A percentile compares a stretch with the other conserved stretches of the same genome.
phyloP scores from a whole-genome alignment of 768 basidiomycete genomes.

The Russula lepida region DNA sequence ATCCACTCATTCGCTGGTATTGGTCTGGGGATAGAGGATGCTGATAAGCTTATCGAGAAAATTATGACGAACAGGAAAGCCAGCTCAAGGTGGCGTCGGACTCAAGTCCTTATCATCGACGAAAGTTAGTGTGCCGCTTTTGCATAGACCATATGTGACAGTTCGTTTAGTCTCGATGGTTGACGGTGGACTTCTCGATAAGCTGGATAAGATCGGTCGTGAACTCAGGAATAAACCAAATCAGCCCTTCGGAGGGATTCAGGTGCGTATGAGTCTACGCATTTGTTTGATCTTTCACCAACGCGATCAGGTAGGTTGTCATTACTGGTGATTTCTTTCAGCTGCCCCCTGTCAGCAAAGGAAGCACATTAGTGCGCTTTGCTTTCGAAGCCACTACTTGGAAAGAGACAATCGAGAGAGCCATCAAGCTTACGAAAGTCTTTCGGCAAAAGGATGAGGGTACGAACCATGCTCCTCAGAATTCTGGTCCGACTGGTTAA shows the following conservation, averaged over 20 bases:
- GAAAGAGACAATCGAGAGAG: conserved; percentile 64
- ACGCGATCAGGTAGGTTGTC: conserved; percentile 46
- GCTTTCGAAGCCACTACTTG: conserved; percentile 86
- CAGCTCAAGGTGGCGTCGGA: conserved; percentile 66
- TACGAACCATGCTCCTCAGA: conserved; percentile 29
- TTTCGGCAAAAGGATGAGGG: conserved; percentile 92
- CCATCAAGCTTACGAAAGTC: conserved; percentile 90
- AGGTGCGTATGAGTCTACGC: conserved; percentile 37
- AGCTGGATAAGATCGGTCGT: conserved; percentile 65
- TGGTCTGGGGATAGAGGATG: conserved; percentile 66
- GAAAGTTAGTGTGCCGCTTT: conserved; percentile 43
- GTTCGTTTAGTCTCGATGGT: conserved; percentile 83
- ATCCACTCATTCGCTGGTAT: conserved; percentile 96
- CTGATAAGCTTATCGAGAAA: conserved; percentile 53
- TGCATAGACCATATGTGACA: conserved; percentile 3
- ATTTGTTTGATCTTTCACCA: background rate
- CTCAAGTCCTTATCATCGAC: conserved; percentile 77
- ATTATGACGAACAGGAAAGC: conserved; percentile 83
- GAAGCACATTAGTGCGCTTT: conserved; percentile 57
- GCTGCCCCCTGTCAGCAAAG: conserved; percentile 82
- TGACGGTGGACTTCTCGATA: conserved; percentile 89
- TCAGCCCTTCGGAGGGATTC: conserved; percentile 88
- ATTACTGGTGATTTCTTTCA: conserved; percentile 99
- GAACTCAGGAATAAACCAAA: conserved; percentile 46
- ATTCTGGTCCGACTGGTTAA: conserved; percentile 2